Evolutionary conservation across 352 stramenopile genomes (phyloP).

Genomic region (Pythium rishiriense): DNA sequence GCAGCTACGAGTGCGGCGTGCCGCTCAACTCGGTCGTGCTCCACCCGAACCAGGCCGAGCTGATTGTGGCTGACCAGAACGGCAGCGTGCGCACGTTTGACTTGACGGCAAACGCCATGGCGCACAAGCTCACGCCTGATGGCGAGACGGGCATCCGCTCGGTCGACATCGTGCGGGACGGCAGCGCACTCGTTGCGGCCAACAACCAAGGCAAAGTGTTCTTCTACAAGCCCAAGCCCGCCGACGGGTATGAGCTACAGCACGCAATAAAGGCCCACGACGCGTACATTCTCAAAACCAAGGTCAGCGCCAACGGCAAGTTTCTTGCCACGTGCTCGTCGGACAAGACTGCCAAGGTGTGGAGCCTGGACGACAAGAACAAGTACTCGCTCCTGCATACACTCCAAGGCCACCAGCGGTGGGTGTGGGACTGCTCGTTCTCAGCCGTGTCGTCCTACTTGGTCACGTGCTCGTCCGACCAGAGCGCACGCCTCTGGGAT

Average conservation of each 20-base stretch:
- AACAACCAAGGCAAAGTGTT: slow-evolving; percentile 96
- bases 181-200: slow-evolving; percentile 88
- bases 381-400: slow-evolving; percentile 68
- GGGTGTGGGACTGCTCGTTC: slow-evolving; percentile 99
- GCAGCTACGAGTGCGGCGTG: slow-evolving; percentile 86
- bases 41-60: slow-evolving; percentile 93
- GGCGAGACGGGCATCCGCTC: slow-evolving; percentile 87
- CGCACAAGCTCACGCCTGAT: slow-evolving; percentile 62
- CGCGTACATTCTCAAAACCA: slow-evolving; percentile 91
- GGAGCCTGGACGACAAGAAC: slow-evolving; percentile 48
- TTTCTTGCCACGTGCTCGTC: slow-evolving; percentile 92
- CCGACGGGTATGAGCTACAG: slow-evolving; percentile 67
- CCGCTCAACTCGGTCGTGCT: slow-evolving; percentile 95
- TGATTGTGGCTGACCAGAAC: slow-evolving; percentile 91
- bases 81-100: slow-evolving; percentile 93
- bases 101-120: slow-evolving; percentile 77
- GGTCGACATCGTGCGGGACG: slow-evolving; percentile 93
- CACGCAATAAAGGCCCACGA: slow-evolving; percentile 85
- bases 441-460: slow-evolving; percentile 97
- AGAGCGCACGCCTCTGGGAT: slow-evolving; percentile 97
- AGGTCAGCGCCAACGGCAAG: slow-evolving; percentile 84
- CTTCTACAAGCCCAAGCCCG: slow-evolving; percentile 82
- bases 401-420: slow-evolving; percentile 91
- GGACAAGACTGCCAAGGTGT: slow-evolving; percentile 94
- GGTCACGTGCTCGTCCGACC: slow-evolving; percentile 95